A percentile compares a stretch with the other conserved stretches of the same genome.
Conservation (phyloP, 2,329 filamentous ascomycete species). For the Arachnopeziza araneosa region DNA sequence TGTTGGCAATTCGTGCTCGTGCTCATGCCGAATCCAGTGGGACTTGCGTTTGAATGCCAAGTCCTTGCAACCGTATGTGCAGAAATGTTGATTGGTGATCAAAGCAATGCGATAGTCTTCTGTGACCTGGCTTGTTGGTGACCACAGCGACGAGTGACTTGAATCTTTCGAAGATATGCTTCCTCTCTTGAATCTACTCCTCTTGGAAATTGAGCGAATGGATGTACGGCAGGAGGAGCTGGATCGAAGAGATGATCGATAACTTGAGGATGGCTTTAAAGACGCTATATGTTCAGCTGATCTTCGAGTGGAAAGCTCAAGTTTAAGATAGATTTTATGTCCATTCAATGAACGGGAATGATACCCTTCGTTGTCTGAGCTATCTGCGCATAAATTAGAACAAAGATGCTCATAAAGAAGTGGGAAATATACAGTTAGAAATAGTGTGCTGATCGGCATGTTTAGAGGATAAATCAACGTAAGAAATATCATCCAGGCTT, state of each 20-base stretch:
- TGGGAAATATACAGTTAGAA: background rate
- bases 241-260: background rate
- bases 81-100: background rate
- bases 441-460: background rate
- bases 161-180: background rate
- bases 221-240: background rate
- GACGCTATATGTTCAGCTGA: background rate
- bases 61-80: background rate
- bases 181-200: background rate
- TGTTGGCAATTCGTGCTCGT: background rate
- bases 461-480: background rate
- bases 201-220: background rate
- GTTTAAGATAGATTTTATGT: background rate
- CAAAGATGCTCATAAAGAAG: background rate
- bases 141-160: background rate
- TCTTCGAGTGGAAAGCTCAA: background rate
- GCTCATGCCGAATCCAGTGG: background rate
- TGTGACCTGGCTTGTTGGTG: background rate
- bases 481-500: background rate
- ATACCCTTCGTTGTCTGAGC: background rate
- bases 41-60: background rate
- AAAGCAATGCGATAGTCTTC: background rate
- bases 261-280: background rate
- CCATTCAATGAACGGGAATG: background rate
- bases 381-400: background rate